Base-by-base conservation (phyloP, 805 yeast genomes). In the Jamesozyma piceae region DNA sequence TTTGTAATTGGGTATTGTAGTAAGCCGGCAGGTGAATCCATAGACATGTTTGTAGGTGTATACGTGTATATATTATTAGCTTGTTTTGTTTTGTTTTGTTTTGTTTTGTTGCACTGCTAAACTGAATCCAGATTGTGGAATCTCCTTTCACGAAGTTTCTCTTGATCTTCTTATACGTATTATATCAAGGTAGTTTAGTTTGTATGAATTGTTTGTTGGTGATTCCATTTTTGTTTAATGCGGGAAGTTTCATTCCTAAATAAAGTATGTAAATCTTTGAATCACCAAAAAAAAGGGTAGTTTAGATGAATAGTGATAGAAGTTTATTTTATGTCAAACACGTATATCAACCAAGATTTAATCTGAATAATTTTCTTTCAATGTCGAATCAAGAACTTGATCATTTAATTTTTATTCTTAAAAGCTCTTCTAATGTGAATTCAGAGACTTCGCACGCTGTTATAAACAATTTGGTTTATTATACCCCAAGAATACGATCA, bases 1-100 rank as follows among this genome's bases (percentile, higher is more conserved):
- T 53, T 57, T 3, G 64, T 57, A 0, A 60, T 51, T 2, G 65
- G 64, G 31, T 48, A 59, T 17, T 44, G 47, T 3, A 37, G n/a
- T 15, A 51, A 35, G 2, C 55, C 53, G 19, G 30, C 28, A 5
- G 55, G 55, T 2, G 43, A 29, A 21, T 50, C 52, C 39, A 40
- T 43, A 8, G 53, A 49, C 55, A 51, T 51, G 2, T 35, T 36
- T 18, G 5, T 8, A 24, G 11, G 6, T 8, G 28, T 24, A 8
- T 24, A 24, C 11, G 6, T 6, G 11, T 24, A 24, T 24, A 11
- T n/a, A 24, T 24, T 24, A 24, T 24, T 8, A 8, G 28, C 28
- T 24, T 24, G 28, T 11, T 24, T 11, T 6, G 28, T 6, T 24
- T n/a, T n/a, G n/a, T n/a, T n/a, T n/a, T n/a, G n/a, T n/a, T n/a